A percentile compares a stretch with the other conserved stretches of the same genome.
Evolutionary conservation across 148 eudicot genomes (phyloP).

Genomic region (Persicaria tinctoria): DNA sequence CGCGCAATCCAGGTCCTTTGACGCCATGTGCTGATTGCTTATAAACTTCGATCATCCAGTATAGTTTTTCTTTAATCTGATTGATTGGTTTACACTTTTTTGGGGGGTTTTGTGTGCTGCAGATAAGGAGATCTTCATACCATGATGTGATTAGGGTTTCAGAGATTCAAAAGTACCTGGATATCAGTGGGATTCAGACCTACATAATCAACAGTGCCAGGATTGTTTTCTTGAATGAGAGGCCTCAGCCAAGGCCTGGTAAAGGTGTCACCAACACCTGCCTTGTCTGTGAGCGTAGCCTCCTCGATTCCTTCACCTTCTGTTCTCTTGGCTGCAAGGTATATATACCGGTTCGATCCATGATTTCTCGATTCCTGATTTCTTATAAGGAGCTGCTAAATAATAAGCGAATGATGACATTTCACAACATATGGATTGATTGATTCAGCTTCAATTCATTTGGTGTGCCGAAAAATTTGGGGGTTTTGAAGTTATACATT

Average conservation of each 20-base stretch:
- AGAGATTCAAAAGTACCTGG: slow-evolving; percentile 40
- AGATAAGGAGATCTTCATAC: slow-evolving; percentile 56
- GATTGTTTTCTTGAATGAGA: slow-evolving; percentile 48
- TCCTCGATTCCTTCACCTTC: slow-evolving; percentile 45
- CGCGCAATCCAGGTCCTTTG: slow-evolving; percentile 39
- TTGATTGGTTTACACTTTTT: not conserved
- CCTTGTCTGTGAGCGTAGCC: slow-evolving; percentile 44
- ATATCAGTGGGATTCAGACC: slow-evolving; percentile 38
- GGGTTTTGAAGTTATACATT: not conserved
- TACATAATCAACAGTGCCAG: slow-evolving; percentile 48
- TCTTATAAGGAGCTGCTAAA: not conserved
- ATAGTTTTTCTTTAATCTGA: not conserved
- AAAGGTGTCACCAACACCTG: slow-evolving; percentile 54
- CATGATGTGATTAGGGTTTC: slow-evolving; percentile 47
- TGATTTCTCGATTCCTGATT: not conserved
- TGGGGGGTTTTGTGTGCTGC: slow-evolving; percentile 7
- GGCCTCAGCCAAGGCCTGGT: slow-evolving; percentile 50
- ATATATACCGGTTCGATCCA: not conserved
- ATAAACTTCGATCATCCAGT: not conserved
- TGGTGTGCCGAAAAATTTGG: not conserved
- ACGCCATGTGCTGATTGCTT: not conserved
- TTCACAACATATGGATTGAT: not conserved
- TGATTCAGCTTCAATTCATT: slow-evolving; percentile 10
- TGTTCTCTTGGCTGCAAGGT: slow-evolving; percentile 60
- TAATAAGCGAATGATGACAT: not conserved